These are phyloP conservation scores for Phaseolus lunatus DNA, from an alignment of 306 rosid genomes.

Conservation along the genomic window DNA sequence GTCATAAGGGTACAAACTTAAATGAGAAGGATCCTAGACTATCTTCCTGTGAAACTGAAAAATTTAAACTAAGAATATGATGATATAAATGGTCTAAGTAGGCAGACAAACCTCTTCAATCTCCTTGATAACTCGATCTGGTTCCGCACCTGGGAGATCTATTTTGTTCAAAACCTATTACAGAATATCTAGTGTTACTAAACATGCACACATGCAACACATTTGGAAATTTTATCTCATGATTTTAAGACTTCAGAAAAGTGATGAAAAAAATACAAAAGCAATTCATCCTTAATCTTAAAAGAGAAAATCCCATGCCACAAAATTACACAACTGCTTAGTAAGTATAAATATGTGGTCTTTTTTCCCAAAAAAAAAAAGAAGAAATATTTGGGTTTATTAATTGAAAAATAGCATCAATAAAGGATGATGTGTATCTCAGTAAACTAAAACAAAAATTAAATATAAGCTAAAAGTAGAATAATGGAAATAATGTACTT, in stretches of 20 bases:
- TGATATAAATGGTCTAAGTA: constrained; percentile 33
- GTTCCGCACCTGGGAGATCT: constrained; percentile 98
- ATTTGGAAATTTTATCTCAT: constrained; percentile 19
- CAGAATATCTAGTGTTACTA: constrained; percentile 41
- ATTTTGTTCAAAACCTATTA: constrained; percentile 89
- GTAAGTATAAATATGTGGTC: background rate
- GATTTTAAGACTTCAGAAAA: constrained; percentile 11
- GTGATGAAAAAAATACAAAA: background rate
- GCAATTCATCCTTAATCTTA: constrained; percentile 33
- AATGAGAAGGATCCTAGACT: constrained; percentile 34
- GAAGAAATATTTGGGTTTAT: background rate
- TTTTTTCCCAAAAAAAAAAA: background rate
- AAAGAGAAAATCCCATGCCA: constrained; percentile 22
- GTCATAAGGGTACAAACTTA: constrained; percentile 2
- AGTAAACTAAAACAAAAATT: constrained; percentile 8
- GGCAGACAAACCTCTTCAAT: constrained; percentile 81
- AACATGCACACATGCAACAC: background rate
- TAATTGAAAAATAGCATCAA: constrained; percentile 16
- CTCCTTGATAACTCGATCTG: constrained; percentile 79
- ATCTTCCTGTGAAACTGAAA: constrained; percentile 38
- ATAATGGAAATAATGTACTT: constrained; percentile 47
- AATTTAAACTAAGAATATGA: constrained; percentile 9
- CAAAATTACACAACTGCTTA: constrained; percentile 7
- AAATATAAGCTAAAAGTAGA: constrained; percentile 19
- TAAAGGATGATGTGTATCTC: constrained; percentile 28